These are phyloP conservation scores for Debaryomycetaceae sp. DNA, from an alignment of 1,139 yeast species.

Conservation along the genomic window DNA sequence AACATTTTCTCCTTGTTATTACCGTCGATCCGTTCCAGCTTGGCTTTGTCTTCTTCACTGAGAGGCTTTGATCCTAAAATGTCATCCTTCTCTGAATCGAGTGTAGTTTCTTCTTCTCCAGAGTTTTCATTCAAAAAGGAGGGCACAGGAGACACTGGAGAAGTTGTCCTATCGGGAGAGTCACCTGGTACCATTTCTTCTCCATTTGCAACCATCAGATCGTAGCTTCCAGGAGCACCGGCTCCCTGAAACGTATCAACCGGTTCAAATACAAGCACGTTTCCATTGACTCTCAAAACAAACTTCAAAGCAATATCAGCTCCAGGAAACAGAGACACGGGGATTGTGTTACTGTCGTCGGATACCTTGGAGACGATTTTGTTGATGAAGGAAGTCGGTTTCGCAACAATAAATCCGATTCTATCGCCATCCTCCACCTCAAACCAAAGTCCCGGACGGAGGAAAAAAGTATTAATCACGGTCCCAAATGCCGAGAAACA, in stretches of 20 bases:
- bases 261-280: neutral
- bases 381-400: constrained; percentile 22
- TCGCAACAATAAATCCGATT: constrained; percentile 31
- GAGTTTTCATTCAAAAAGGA: no score
- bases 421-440: constrained; percentile 20
- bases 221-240: neutral
- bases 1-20: no score
- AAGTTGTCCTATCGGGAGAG: neutral
- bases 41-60: no score
- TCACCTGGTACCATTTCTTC: neutral
- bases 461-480: constrained; percentile 23
- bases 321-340: constrained; percentile 20
- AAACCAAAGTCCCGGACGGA: constrained; percentile 18
- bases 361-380: constrained; percentile 11
- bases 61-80: no score
- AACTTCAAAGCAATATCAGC: constrained; percentile 25
- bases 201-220: neutral
- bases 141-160: neutral
- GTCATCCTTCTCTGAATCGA: no score
- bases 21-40: no score
- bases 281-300: constrained; percentile 9
- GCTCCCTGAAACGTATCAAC: neutral
- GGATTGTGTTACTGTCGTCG: constrained; percentile 10
- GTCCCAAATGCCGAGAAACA: constrained; percentile 41
- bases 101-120: no score